These are phyloP conservation scores for Leishmania turanica DNA, from an alignment of 208 protist genomes.

Conservation along the genomic window DNA sequence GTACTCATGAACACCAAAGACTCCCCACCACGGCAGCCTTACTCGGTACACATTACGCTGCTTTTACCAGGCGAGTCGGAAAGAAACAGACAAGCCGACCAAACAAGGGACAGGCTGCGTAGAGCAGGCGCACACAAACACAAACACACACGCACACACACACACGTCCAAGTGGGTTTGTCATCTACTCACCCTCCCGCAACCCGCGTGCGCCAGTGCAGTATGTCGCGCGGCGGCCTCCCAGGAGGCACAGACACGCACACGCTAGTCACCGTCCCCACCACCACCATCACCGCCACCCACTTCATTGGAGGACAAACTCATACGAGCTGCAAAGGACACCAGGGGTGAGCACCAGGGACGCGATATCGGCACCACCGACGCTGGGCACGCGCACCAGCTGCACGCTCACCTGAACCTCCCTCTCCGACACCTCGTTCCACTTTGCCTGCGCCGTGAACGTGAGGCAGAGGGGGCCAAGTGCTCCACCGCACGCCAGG, in stretches of 20 bases:
- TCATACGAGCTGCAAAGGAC: slow-evolving; percentile 37
- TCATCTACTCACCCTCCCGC: neutral
- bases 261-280: neutral
- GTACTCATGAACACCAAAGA: neutral
- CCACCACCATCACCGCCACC: no score
- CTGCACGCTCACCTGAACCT: slow-evolving; percentile 48
- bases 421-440: slow-evolving; percentile 20
- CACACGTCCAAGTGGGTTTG: neutral
- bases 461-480: slow-evolving; percentile 11
- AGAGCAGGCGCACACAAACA: neutral
- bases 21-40: neutral
- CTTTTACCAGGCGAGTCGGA: neutral
- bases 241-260: neutral
- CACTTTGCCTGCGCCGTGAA: slow-evolving; percentile 37
- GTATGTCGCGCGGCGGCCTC: neutral
- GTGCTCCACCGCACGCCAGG: neutral
- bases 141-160: neutral
- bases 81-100: neutral
- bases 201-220: neutral
- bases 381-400: slow-evolving; percentile 21
- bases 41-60: slow-evolving; percentile 1
- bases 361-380: neutral
- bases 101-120: neutral
- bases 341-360: slow-evolving; percentile 35
- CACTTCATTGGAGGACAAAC: slow-evolving; percentile 23